phyloP scores from a whole-genome alignment of 257 asterid genomes.

The Jaltomata sinuosa region DNA sequence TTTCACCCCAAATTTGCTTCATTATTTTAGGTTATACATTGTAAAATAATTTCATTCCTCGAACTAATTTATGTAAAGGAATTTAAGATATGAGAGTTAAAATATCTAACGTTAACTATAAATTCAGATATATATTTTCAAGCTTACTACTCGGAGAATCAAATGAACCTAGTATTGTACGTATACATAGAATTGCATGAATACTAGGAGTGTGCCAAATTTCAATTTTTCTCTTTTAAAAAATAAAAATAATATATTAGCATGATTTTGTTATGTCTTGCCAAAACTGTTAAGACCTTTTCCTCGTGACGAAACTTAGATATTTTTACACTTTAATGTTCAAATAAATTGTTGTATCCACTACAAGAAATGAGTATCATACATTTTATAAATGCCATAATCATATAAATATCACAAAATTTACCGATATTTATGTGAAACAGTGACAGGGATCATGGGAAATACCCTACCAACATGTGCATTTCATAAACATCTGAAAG shows the following conservation, averaged over 20 bases:
- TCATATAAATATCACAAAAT: background rate
- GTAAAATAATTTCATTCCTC: too few relatives aligned
- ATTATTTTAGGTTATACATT: too few relatives aligned
- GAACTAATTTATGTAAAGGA: too few relatives aligned
- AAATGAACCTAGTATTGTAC: background rate
- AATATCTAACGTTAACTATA: too few relatives aligned
- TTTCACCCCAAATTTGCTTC: too few relatives aligned
- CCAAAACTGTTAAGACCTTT: background rate
- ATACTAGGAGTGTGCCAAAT: background rate
- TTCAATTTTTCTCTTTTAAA: background rate
- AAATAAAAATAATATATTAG: background rate
- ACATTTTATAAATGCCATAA: background rate
- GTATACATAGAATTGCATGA: background rate
- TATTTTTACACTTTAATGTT: background rate
- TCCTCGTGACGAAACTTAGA: background rate
- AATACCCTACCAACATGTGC: background rate
- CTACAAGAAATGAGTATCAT: background rate
- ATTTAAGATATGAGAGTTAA: too few relatives aligned
- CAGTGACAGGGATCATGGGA: background rate
- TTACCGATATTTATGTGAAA: background rate
- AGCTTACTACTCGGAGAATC: background rate
- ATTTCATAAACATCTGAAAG: background rate
- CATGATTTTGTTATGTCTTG: background rate
- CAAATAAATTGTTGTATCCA: background rate
- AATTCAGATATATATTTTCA: too few relatives aligned